phyloP scores from a whole-genome alignment of 1,284 basidiomycete species.

The Apiotrichum siamense region DNA sequence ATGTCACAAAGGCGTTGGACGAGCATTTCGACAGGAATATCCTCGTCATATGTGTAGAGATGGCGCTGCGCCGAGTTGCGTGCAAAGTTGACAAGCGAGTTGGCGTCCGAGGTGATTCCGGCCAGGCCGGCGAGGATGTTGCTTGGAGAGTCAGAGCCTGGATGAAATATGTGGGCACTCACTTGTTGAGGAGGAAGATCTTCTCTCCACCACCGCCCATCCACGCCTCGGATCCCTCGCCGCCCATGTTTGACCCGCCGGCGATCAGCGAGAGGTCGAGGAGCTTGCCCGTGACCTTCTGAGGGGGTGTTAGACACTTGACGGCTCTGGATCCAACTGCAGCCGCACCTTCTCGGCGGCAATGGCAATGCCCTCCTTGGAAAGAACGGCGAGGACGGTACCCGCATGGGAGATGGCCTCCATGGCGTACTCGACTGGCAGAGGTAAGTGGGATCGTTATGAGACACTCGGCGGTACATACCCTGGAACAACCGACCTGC shows the following conservation, averaged over 20 bases:
- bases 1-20: constrained; percentile 91
- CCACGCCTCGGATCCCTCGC: constrained; percentile 56
- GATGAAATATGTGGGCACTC: constrained; percentile 18
- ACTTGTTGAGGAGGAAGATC: constrained; percentile 84
- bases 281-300: constrained; percentile 94
- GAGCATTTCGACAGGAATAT: constrained; percentile 94
- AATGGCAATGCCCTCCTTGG: constrained; percentile 92
- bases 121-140: constrained; percentile 95
- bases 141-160: constrained; percentile 49
- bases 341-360: constrained; percentile 76
- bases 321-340: neutral
- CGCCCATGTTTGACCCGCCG: constrained; percentile 56
- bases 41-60: constrained; percentile 86
- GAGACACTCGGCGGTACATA: constrained; percentile 39
- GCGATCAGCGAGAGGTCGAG: constrained; percentile 85
- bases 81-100: constrained; percentile 93
- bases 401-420: constrained; percentile 97
- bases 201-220: constrained; percentile 90
- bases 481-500: constrained; percentile 84
- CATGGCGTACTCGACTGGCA: constrained; percentile 94
- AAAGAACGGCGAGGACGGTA: constrained; percentile 88
- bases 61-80: constrained; percentile 85
- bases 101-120: constrained; percentile 93
- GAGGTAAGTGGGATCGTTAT: constrained; percentile 4
- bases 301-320: neutral